Percentiles rank a stretch among this genome's conserved stretches.
Conservation (phyloP, 495 filamentous ascomycete genomes). For the Niebla homalea region DNA sequence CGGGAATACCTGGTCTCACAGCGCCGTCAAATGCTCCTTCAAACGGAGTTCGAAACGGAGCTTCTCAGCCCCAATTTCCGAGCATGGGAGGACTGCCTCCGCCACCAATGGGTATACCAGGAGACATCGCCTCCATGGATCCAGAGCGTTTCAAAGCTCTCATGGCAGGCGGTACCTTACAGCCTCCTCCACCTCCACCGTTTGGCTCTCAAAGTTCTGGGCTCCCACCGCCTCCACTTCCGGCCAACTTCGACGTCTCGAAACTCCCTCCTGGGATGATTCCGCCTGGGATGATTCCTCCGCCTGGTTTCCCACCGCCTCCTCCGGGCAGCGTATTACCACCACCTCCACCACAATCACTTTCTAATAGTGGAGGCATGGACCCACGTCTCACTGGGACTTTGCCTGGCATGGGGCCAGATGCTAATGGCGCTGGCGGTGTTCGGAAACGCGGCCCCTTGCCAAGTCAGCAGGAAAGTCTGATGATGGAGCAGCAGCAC, state of each 20-base stretch:
- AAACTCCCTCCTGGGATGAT: slow-evolving; percentile 42
- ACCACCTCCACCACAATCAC: slow-evolving; percentile 10
- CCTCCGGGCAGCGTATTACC: slow-evolving; percentile 15
- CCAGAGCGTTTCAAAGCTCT: slow-evolving; percentile 35
- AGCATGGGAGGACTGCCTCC: slow-evolving; percentile 36
- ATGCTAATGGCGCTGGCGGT: slow-evolving; percentile 25
- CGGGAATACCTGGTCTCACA: slow-evolving; percentile 36
- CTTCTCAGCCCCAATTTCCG: slow-evolving; percentile 29
- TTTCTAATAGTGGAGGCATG: too few species aligned
- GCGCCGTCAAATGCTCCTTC: slow-evolving; percentile 25
- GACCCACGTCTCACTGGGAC: slow-evolving; percentile 16
- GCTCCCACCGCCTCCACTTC: slow-evolving; percentile 31
- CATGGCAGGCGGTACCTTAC: slow-evolving; percentile 29
- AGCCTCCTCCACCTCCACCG: slow-evolving; percentile 35
- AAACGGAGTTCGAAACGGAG: slow-evolving; percentile 26
- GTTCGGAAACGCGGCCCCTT: slow-evolving; percentile 48
- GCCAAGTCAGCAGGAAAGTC: slow-evolving; percentile 71
- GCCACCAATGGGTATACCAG: slow-evolving; percentile 36
- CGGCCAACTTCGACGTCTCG: slow-evolving; percentile 53
- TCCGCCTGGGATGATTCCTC: slow-evolving; percentile 28
- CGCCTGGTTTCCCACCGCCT: slow-evolving; percentile 31
- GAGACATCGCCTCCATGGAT: slow-evolving; percentile 42
- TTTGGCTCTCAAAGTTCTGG: slow-evolving; percentile 36
- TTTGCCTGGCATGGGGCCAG: slow-evolving; percentile 34
- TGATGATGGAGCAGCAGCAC: slow-evolving; percentile 58